Conservation (phyloP, 2,329 filamentous ascomycete genomes). For the Botryotinia globosa region DNA sequence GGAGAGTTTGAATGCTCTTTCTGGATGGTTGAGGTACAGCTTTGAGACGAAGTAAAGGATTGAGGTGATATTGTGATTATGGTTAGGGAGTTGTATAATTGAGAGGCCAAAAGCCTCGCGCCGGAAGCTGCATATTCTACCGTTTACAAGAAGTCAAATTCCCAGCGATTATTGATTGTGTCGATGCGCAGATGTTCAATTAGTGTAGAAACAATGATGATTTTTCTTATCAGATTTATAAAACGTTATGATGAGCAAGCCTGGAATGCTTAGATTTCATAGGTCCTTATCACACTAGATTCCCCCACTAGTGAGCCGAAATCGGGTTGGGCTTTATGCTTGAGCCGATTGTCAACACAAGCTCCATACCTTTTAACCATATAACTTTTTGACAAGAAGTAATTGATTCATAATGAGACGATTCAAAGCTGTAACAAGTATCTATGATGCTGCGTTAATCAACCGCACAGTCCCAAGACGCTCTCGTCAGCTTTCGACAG, state of each 20-base stretch:
- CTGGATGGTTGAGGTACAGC: slow-evolving; percentile 72
- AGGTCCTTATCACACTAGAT: not conserved
- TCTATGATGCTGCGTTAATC: slow-evolving; percentile 25
- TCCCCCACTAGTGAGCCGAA: slow-evolving; percentile 13
- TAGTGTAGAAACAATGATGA: slow-evolving; percentile 24
- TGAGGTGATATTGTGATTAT: slow-evolving; percentile 23
- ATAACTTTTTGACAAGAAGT: slow-evolving; percentile 17
- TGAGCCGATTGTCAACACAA: slow-evolving; percentile 20
- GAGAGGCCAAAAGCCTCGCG: slow-evolving; percentile 19
- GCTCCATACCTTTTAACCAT: slow-evolving; percentile 17
- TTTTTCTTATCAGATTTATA: not conserved
- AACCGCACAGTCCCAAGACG: slow-evolving; percentile 23
- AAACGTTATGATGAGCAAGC: not conserved
- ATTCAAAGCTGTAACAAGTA: slow-evolving; percentile 31
- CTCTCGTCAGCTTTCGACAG: slow-evolving; percentile 32
- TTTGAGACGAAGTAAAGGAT: slow-evolving; percentile 47
- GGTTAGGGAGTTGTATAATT: slow-evolving; percentile 18
- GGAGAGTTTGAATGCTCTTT: slow-evolving; percentile 71
- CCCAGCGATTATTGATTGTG: slow-evolving; percentile 9
- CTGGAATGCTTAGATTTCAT: not conserved
- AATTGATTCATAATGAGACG: slow-evolving; percentile 36
- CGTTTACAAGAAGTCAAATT: not conserved
- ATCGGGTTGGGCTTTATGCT: slow-evolving; percentile 1
- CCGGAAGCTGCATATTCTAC: slow-evolving; percentile 5
- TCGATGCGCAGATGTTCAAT: slow-evolving; percentile 29